Base-by-base conservation (phyloP, 1,284 basidiomycete species). In the Fistulinella staudtii region DNA sequence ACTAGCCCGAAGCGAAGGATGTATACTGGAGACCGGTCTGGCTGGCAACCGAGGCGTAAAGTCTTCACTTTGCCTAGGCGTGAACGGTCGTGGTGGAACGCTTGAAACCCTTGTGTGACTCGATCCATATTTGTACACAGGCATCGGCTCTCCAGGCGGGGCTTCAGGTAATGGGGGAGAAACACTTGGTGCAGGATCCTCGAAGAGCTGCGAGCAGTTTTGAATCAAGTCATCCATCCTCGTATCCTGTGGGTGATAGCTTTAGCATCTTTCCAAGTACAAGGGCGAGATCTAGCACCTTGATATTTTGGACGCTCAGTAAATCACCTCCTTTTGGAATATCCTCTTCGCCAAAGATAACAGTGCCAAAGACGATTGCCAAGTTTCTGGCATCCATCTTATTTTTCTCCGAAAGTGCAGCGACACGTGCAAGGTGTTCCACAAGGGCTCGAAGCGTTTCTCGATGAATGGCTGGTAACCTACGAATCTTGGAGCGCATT, bases 311-410 rank as follows among this genome's bases (percentile, higher is more conserved):
- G 36, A 92, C 76, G 42, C 72, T 83, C 18, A 92, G 67, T 14
- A 92, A 71, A 60, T 91, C 85, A 1, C 76, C 79, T 24, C 76
- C 81, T 53, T 84, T 85, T 0, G 86, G 81, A 38, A 89, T 72
- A 47, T 93, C 88, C 48, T 95, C 92, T 61, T 93, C 90, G 10
- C 91, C 91, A 57, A 95, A 93, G 36, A 95, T 78, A 10, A 92
- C 89, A 10, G 81, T 75, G 33, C 83, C 83, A 66, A 93, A 93
- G 1, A 92, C 83, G 44, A 93, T 91, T 5, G 89, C 87, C 20
- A 94, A 71, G 58, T 93, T 94, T 71, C 88, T 89, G 0, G 86
- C 73, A 51, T 93, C 91, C 95, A 99, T 99, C 69, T 96, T 97
- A 67, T 96, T 98, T 63, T 79, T 79, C 17, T 82, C 79, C 5